phyloP scores from a whole-genome alignment of 257 asterid genomes.

The Agastache rugosa region DNA sequence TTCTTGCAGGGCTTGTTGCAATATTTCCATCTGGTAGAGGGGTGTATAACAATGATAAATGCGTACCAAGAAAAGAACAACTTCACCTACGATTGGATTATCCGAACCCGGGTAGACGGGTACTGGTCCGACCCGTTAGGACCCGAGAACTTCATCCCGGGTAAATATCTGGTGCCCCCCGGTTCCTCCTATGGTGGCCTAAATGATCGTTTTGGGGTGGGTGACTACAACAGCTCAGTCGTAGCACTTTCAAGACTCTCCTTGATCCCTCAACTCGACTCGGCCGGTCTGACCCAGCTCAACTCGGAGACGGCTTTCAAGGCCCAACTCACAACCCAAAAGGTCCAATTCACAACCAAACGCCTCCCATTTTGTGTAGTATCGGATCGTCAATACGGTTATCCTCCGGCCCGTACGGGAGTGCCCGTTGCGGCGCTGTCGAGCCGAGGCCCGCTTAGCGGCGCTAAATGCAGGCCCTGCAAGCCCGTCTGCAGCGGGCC shows the following conservation, averaged over 20 bases:
- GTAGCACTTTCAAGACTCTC: constrained; percentile 91
- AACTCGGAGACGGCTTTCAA: constrained; percentile 87
- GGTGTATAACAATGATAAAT: constrained; percentile 75
- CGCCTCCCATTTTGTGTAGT: constrained; percentile 80
- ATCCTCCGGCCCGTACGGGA: constrained; percentile 67
- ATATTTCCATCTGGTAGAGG: constrained; percentile 85
- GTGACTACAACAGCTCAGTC: constrained; percentile 74
- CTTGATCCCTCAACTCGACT: constrained; percentile 65
- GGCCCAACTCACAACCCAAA: constrained; percentile 70
- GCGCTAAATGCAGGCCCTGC: constrained; percentile 94
- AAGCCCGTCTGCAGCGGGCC: constrained; percentile 61
- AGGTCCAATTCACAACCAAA: constrained; percentile 47
- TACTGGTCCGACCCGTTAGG: constrained; percentile 74
- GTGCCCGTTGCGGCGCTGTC: constrained; percentile 87
- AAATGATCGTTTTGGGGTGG: constrained; percentile 89
- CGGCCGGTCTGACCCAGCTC: constrained; percentile 61
- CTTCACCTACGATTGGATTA: constrained; percentile 90
- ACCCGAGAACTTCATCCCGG: constrained; percentile 67
- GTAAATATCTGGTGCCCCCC: constrained; percentile 72
- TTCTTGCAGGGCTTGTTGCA: constrained; percentile 81
- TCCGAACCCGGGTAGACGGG: constrained; percentile 89
- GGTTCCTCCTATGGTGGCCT: constrained; percentile 90
- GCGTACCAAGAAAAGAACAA: constrained; percentile 63
- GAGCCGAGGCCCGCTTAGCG: constrained; percentile 80
- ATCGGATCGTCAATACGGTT: constrained; percentile 69